Percentiles rank a stretch among this genome's conserved stretches.
These are phyloP conservation scores for Clonostachys rhizophaga DNA, from an alignment of 2,329 filamentous ascomycete species.

Conservation along the genomic window DNA sequence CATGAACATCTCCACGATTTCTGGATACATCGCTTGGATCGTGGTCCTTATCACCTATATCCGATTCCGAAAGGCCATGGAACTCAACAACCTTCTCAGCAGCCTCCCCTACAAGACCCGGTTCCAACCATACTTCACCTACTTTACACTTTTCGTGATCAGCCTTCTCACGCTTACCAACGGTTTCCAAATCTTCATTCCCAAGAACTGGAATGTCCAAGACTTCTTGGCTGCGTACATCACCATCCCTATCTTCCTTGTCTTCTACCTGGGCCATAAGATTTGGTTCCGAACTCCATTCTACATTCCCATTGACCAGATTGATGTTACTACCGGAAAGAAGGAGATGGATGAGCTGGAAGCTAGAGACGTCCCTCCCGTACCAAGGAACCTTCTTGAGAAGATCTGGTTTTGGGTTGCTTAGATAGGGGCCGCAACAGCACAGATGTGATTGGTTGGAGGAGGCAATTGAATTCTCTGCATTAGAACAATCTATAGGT, in stretches of 20 bases:
- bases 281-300: conserved; percentile 36
- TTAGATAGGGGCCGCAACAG: conserved; percentile 12
- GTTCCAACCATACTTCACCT: conserved; percentile 61
- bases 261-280: conserved; percentile 60
- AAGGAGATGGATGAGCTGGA: conserved; percentile 58
- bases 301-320: conserved; percentile 35
- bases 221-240: conserved; percentile 64
- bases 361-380: conserved; percentile 37
- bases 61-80: conserved; percentile 54
- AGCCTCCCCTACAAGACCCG: conserved; percentile 46
- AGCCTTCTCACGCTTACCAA: conserved; percentile 65
- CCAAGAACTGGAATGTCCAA: conserved; percentile 54
- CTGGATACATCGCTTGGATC: conserved; percentile 56
- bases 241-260: conserved; percentile 55
- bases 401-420: conserved; percentile 54
- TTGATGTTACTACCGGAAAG: conserved; percentile 54
- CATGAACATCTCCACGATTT: conserved; percentile 63
- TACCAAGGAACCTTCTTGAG: conserved; percentile 45
- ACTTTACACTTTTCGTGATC: conserved; percentile 52
- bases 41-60: conserved; percentile 54
- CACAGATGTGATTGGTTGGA: too few species aligned
- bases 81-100: conserved; percentile 42
- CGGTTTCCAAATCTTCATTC: conserved; percentile 72
- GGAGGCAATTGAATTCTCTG: too few species aligned
- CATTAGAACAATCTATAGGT: too few species aligned